phyloP scores from a whole-genome alignment of 148 eudicot genomes.

The Polygonum maritimum region DNA sequence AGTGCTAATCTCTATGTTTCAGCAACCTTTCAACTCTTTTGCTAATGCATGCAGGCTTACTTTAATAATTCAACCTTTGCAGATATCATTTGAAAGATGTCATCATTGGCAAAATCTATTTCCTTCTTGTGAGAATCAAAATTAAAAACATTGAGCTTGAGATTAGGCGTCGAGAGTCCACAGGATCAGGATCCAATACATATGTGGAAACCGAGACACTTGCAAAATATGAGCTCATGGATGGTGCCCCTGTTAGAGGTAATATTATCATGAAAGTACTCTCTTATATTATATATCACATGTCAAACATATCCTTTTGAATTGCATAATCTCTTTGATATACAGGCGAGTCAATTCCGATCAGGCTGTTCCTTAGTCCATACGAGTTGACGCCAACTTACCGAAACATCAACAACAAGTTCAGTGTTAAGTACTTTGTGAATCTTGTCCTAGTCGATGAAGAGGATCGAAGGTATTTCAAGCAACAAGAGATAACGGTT shows the following conservation, averaged over 20 bases:
- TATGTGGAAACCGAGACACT: constrained; percentile 99
- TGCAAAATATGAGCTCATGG: constrained; percentile 97
- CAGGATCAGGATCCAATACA: constrained; percentile 96
- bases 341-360: constrained; percentile 92
- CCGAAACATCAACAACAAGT: constrained; percentile 93
- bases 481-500: constrained; percentile 89
- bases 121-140: constrained; percentile 95
- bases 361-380: constrained; percentile 88
- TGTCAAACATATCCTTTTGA: not conserved
- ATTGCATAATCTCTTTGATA: not conserved
- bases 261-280: constrained; percentile 12
- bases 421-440: constrained; percentile 85
- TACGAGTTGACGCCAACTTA: constrained; percentile 94
- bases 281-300: not conserved
- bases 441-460: constrained; percentile 96
- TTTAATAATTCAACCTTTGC: constrained; percentile 1
- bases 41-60: not conserved
- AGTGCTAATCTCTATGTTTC: not conserved
- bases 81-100: constrained; percentile 98
- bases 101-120: constrained; percentile 95
- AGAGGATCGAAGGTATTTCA: constrained; percentile 95
- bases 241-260: constrained; percentile 99
- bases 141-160: constrained; percentile 97
- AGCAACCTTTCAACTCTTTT: not conserved
- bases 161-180: constrained; percentile 93